Base-by-base conservation (phyloP, 2,329 filamentous ascomycete species). In the Ophiosphaerella korrae region DNA sequence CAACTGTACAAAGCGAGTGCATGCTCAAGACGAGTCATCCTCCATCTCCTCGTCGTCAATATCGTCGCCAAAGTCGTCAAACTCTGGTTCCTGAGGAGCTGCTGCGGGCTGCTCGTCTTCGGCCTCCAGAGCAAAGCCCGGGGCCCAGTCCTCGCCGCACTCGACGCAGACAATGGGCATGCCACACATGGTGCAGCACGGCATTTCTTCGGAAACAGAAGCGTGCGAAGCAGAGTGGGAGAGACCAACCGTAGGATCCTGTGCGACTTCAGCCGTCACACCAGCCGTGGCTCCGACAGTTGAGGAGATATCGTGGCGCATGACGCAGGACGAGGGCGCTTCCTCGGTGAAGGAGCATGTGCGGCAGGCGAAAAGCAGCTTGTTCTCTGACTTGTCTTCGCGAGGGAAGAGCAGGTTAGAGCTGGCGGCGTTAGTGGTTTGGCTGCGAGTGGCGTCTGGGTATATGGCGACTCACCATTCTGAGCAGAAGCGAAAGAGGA, bases 361-460 rank as follows among this genome's bases (percentile, higher is more conserved):
- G 66, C 93, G 90, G 81, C 94, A 99, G 58, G 90, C 92, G 77
- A 95, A 99, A 80, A 96, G 88, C 63, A 99, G 87, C 67, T 87
- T 88, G 78, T 90, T 90, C 55, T 86, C 86, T 55, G 87, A 82
- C 57, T 88, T 86, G 76, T 99, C 92, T 80, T 99, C 95, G 77
- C 95, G 94, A 43, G 94, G 94, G 72, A 97, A 97, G 48, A 99
- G 82, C 84, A 99, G 89, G 82, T 99, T 99, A 67, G 92, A 96
- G 80, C 87, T 89, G 63, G 33, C 36, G 24, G 32, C 24, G 45
- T 46, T 31, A 40, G 44, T 40, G 23, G 59, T 38, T 43, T 31
- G 42, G 16, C 37, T 31, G 47, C 36, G 43, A 24, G 13, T 14
- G 4, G 11, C 7, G 26, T 7, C 26, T 29, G 26, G 26, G 7